Evolutionary conservation across 768 basidiomycete genomes (phyloP), one percentile per base, ranked within the genome.

Genomic region (Xanthoconium purpureum): DNA sequence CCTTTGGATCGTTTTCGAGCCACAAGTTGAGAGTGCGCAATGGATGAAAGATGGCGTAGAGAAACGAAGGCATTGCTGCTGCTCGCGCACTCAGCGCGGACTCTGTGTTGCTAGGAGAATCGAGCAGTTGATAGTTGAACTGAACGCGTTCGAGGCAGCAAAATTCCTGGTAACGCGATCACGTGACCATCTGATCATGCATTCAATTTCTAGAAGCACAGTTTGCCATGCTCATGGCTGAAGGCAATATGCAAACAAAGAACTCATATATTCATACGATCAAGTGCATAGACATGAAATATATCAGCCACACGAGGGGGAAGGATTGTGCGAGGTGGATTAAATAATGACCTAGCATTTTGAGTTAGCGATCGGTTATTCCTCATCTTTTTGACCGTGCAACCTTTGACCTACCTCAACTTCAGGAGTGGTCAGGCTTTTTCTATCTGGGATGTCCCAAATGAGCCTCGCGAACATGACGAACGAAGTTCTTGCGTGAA

Each of bases 31-130:
- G 74, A 24, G 79, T 79, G 50, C 80, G 75, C 42, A 79, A 71
- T 14, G 83, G 85, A 60, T 84, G 80, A 29, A 86, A 66, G 32
- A 76, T 62, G 43, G 72, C 73, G 29, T 68, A 75, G 51, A 75
- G 48, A 47, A 75, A 71, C 14, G 70, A 63, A 37, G 62, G 67
- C 70, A 71, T 71, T 12, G 38, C 54, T 57, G 50, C 57, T 57
- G 50, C 56, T 56, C 33, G 52, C 37, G 24, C 52, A 47, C 47
- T 44, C 35, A 8, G 42, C 44, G 33, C 35, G 24, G 52, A 37
- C 13, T n/a, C n/a, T 33, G 6, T 18, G 44, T 39, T 24, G 24
- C 29, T 32, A 33, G 36, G 24, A 24, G 44, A 54, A 35, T 50
- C 47, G 44, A 52, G 24, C 37, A 45, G 32, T 15, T 14, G 47